Base-by-base conservation (phyloP, 1,284 basidiomycete species). In the Rhodotorula sp. region DNA sequence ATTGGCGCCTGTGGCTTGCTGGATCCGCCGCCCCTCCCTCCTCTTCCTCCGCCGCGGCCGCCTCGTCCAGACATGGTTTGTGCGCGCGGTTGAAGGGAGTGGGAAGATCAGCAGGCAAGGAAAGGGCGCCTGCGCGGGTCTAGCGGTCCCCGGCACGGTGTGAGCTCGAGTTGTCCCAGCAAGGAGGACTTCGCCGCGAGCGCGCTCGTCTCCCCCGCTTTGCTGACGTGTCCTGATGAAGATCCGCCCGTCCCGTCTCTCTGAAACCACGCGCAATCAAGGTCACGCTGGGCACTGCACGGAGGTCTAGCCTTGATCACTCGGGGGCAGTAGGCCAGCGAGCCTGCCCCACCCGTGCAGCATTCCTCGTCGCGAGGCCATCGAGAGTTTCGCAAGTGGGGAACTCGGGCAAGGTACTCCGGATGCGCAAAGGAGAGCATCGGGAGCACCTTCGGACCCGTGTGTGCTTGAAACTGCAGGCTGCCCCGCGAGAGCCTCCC, bases 1-100 rank as follows among this genome's bases (percentile, higher is more conserved):
- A 76, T 63, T 4, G 73, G 75, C 32, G 73, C 65, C 61, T 76
- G 72, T 2, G 74, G 70, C 34, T 63, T 67, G 13, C 70, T 64
- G 0, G 62, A 58, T 0, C 70, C 70, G 12, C 69, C 69, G 13
- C 67, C 61, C 51, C 53, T 54, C 15, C 46, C 61, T 21, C 56
- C 69, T 8, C 66, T 32, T 1, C 66, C 51, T 17, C 70, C 70
- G 21, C 70, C 65, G 39, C 75, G 61, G 34, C 75, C 70, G 27
- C 75, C 68, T 21, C 74, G 62, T 8, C 66, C 62, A 9, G 70
- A 39, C 61, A 69, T 64, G 37, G 13, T 12, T 22, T 12, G 44
- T 6, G 29, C 19, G 25, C 8, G 41, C 7, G 41, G 41, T 32
- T 27, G 21, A 3, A 3, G 29, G 29, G 34, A 8, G 51, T 37